Evolutionary conservation across 1,284 basidiomycete genomes (phyloP).

Genomic region (Entoloma clypeatum): DNA sequence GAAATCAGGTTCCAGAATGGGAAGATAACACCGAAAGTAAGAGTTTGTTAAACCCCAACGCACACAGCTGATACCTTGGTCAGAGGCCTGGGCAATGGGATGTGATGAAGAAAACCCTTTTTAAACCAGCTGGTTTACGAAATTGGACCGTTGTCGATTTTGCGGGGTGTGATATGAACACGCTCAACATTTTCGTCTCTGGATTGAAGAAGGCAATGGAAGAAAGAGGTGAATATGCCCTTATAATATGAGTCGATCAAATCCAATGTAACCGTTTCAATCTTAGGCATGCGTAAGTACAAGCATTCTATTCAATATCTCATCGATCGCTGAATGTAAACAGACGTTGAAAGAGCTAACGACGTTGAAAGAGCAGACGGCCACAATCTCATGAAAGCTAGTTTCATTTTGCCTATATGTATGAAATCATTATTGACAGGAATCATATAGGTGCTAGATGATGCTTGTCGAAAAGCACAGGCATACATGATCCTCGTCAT

Average conservation of each 20-base stretch:
- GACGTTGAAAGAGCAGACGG: not conserved
- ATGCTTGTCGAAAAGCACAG: slow-evolving; percentile 10
- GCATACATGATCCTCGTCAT: slow-evolving; percentile 28
- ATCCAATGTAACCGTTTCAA: too few relatives aligned
- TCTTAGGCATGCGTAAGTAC: slow-evolving; percentile 14
- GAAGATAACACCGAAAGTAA: slow-evolving; percentile 15
- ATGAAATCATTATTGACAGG: not conserved
- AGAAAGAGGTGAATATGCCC: slow-evolving; percentile 22
- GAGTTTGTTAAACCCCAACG: not conserved
- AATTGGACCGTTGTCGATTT: slow-evolving; percentile 33
- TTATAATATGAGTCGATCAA: too few relatives aligned
- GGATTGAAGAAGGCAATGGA: slow-evolving; percentile 26
- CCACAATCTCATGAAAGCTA: not conserved
- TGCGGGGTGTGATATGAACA: slow-evolving; percentile 14
- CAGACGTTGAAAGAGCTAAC: slow-evolving; percentile 1
- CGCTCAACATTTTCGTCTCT: slow-evolving; percentile 21
- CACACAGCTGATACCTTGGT: not conserved
- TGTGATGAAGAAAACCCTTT: slow-evolving; percentile 32
- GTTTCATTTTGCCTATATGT: not conserved
- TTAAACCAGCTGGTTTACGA: slow-evolving; percentile 23
- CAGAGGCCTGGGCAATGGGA: slow-evolving; percentile 34
- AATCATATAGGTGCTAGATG: slow-evolving; percentile 7
- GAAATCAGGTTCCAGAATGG: slow-evolving; percentile 24
- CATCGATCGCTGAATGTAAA: not conserved
- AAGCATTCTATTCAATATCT: not conserved